Conservation (phyloP, 306 rosid genomes). For the Acacia confusa region DNA sequence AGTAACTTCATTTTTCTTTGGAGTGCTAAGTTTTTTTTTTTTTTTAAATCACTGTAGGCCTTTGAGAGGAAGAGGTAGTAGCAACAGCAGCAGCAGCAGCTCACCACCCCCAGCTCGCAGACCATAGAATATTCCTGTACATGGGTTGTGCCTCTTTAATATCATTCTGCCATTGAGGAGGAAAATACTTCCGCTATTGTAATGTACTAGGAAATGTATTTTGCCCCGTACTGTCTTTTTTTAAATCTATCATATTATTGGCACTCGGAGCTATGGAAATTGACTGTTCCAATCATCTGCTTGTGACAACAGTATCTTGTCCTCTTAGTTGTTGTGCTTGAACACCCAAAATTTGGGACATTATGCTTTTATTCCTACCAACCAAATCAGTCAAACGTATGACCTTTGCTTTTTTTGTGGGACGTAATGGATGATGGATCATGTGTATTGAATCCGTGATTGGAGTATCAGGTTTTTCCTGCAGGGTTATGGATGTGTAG, state of each 20-base stretch:
- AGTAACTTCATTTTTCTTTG: slow-evolving; percentile 9
- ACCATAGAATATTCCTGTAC: slow-evolving; percentile 45
- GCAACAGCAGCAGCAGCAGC: slow-evolving; percentile 92
- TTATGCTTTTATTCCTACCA: not conserved
- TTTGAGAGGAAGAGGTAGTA: slow-evolving; percentile 77
- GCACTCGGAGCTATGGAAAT: slow-evolving; percentile 21
- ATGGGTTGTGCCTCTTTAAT: not conserved
- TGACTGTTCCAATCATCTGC: slow-evolving; percentile 1
- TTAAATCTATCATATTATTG: slow-evolving; percentile 12
- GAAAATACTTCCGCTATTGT: slow-evolving; percentile 20
- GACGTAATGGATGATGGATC: not conserved
- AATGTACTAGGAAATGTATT: slow-evolving; percentile 26
- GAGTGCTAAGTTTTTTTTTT: not conserved
- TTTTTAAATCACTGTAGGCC: slow-evolving; percentile 67
- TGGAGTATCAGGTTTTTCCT: not conserved
- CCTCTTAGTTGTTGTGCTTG: slow-evolving; percentile 7
- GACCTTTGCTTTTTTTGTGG: not conserved
- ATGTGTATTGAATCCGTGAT: not conserved
- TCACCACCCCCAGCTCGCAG: slow-evolving; percentile 78
- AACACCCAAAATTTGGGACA: slow-evolving; percentile 17
- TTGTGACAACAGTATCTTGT: not conserved
- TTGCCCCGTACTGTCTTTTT: not conserved
- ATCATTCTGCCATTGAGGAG: slow-evolving; percentile 16
- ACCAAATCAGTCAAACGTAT: not conserved
- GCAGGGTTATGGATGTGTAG: not conserved